A percentile compares a stretch with the other conserved stretches of the same genome.
These are phyloP conservation scores for Beauveria sp. DNA, from an alignment of 2,329 filamentous ascomycete genomes.

Conservation along the genomic window DNA sequence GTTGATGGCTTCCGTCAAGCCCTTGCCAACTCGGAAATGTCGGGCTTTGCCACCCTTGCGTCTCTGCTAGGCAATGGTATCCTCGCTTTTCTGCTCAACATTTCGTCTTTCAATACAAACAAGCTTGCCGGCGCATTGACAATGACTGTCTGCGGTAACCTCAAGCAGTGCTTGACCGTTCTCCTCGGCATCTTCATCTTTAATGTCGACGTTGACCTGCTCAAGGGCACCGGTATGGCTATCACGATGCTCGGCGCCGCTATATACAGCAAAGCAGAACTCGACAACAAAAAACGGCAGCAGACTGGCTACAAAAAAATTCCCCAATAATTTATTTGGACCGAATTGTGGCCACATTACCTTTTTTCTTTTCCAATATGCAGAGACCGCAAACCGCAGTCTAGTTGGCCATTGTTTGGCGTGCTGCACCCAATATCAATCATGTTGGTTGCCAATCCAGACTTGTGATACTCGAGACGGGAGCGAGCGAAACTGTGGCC, in stretches of 20 bases:
- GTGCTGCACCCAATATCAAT: neutral
- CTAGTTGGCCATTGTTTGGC: neutral
- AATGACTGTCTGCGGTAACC: slow-evolving; percentile 52
- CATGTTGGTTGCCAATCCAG: neutral
- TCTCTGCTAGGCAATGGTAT: slow-evolving; percentile 43
- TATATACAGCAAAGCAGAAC: slow-evolving; percentile 51
- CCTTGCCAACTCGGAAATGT: slow-evolving; percentile 27
- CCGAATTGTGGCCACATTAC: neutral
- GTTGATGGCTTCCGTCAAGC: slow-evolving; percentile 32
- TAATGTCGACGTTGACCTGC: slow-evolving; percentile 39
- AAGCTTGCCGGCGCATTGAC: slow-evolving; percentile 50
- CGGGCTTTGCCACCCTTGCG: slow-evolving; percentile 29
- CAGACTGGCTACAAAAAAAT: slow-evolving; percentile 28
- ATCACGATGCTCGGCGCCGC: slow-evolving; percentile 48
- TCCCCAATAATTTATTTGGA: slow-evolving; percentile 12
- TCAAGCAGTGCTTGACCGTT: slow-evolving; percentile 51
- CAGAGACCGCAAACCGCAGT: neutral
- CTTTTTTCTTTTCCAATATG: neutral
- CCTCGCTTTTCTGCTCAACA: slow-evolving; percentile 48
- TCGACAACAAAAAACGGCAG: slow-evolving; percentile 37
- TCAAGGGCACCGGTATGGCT: slow-evolving; percentile 49
- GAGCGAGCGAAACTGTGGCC: neutral
- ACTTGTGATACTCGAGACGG: neutral
- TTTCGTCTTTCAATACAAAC: slow-evolving; percentile 51
- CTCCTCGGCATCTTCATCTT: slow-evolving; percentile 46